Evolutionary conservation across 1,284 basidiomycete species (phyloP).

Genomic region (Coniophora puteana): DNA sequence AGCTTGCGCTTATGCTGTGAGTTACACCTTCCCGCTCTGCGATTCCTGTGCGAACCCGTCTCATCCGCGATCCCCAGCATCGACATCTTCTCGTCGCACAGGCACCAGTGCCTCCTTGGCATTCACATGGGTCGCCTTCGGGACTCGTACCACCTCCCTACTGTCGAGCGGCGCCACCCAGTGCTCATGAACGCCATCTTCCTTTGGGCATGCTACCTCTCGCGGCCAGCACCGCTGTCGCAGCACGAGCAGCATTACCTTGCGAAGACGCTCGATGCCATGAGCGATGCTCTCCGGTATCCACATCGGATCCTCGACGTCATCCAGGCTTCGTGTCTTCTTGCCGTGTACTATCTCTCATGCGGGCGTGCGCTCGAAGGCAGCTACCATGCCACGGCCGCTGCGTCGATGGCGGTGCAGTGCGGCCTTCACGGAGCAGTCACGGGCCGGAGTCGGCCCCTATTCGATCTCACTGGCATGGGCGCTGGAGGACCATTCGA

Average conservation of each 20-base stretch:
- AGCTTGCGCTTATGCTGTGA: conserved; percentile 65
- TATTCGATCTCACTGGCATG: conserved; percentile 29
- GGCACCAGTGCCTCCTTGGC: conserved; percentile 67
- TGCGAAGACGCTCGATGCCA: conserved; percentile 50
- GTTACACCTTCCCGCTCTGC: conserved; percentile 20
- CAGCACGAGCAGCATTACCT: conserved; percentile 70
- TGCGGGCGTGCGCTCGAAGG: conserved; percentile 72
- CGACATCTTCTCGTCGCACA: conserved; percentile 73
- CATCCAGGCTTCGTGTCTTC: conserved; percentile 67
- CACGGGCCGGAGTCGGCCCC: conserved; percentile 33
- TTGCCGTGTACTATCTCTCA: conserved; percentile 70
- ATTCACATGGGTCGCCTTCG: conserved; percentile 61
- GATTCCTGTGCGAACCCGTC: conserved; percentile 10
- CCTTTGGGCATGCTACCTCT: conserved; percentile 76
- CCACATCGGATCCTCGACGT: conserved; percentile 58
- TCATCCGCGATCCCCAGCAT: conserved; percentile 39
- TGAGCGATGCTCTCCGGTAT: conserved; percentile 55
- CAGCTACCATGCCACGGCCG: conserved; percentile 66
- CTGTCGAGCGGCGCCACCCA: conserved; percentile 62
- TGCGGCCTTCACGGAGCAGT: conserved; percentile 54
- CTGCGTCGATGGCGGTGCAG: conserved; percentile 63
- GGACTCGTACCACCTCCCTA: conserved; percentile 49
- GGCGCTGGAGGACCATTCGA: conserved; percentile 39
- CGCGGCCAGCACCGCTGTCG: conserved; percentile 60
- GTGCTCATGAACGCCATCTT: conserved; percentile 75